Conservation (phyloP, 768 basidiomycete species). For the Pleurotus platypus region DNA sequence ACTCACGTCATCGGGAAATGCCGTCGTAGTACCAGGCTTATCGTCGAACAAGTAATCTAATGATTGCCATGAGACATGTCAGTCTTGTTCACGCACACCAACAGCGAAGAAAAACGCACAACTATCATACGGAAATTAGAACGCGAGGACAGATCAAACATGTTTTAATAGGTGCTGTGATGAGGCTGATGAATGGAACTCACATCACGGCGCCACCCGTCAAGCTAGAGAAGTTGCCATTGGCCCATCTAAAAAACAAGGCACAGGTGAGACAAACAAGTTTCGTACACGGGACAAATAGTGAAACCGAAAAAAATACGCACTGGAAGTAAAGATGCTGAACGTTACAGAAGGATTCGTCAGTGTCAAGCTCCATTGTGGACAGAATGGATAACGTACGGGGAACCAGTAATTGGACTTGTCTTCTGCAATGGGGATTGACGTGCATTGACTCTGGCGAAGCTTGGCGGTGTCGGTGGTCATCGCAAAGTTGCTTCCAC, state of each 20-base stretch:
- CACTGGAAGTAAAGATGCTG: slow-evolving; percentile 52
- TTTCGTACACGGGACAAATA: slow-evolving; percentile 1
- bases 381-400: slow-evolving; percentile 21
- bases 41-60: slow-evolving; percentile 48
- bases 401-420: slow-evolving; percentile 54
- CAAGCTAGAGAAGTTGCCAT: slow-evolving; percentile 42
- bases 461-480: slow-evolving; percentile 35
- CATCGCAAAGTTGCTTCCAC: slow-evolving; percentile 50
- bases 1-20: slow-evolving; percentile 53
- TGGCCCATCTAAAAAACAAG: slow-evolving; percentile 33
- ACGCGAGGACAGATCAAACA: neutral
- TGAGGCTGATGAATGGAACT: slow-evolving; percentile 12
- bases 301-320: slow-evolving; percentile 10
- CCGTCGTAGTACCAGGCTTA: slow-evolving; percentile 41
- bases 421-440: slow-evolving; percentile 51
- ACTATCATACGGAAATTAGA: slow-evolving; percentile 5
- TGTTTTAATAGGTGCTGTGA: too few relatives aligned
- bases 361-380: too few relatives aligned
- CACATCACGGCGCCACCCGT: slow-evolving; percentile 43
- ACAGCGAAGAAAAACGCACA: slow-evolving; percentile 9
- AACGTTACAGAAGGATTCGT: neutral
- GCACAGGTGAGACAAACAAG: neutral
- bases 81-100: neutral
- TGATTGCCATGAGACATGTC: neutral
- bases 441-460: slow-evolving; percentile 45